These are phyloP conservation scores for Citeromyces matritensis DNA, from an alignment of 805 yeast genomes.

Conservation along the genomic window DNA sequence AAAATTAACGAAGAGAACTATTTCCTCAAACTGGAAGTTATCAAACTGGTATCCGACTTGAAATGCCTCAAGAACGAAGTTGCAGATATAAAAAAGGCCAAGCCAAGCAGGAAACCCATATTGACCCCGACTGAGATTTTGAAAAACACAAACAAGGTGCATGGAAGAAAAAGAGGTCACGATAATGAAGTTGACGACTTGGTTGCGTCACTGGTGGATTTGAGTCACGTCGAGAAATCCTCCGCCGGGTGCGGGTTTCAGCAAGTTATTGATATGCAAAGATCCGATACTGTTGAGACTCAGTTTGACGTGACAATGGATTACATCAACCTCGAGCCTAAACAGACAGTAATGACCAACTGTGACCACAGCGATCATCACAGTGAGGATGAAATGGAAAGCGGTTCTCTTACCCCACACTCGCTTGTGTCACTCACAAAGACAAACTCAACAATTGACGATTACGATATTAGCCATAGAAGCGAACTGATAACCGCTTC, in stretches of 20 bases:
- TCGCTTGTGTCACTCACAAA: constrained; percentile 6
- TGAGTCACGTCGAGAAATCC: background rate
- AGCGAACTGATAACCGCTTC: no score
- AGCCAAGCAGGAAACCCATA: background rate
- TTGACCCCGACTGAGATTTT: background rate
- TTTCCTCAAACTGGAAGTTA: constrained; percentile 24
- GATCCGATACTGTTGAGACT: no score
- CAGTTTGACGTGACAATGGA: no score
- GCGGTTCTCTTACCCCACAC: constrained; percentile 6
- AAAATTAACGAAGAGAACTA: constrained; percentile 29
- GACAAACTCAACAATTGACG: constrained; percentile 7
- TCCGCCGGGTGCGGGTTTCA: background rate
- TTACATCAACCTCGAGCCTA: background rate
- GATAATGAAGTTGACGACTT: constrained; percentile 2
- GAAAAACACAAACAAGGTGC: background rate
- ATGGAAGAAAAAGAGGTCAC: background rate
- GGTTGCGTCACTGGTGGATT: background rate
- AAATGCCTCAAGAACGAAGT: constrained; percentile 16
- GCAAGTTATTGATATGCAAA: no score
- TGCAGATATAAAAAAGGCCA: background rate
- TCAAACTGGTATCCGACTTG: constrained; percentile 26
- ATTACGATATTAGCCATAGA: no score
- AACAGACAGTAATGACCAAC: background rate
- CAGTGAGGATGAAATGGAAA: constrained; percentile 2
- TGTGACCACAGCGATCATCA: no score